Conservation (phyloP, 1,139 yeast species). For the Martiniozyma asiatica region DNA sequence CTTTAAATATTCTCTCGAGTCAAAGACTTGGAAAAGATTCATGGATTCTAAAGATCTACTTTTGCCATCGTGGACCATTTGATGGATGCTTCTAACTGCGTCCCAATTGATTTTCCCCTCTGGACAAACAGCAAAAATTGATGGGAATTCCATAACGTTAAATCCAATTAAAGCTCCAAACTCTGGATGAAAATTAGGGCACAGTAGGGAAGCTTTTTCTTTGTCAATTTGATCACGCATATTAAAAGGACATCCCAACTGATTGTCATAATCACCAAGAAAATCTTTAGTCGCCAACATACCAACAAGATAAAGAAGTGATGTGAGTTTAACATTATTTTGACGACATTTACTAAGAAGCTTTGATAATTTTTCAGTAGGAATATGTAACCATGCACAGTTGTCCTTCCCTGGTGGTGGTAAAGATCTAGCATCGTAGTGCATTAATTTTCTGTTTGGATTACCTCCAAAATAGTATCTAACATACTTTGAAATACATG, state of each 20-base stretch:
- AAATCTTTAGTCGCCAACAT: slow-evolving; percentile 7
- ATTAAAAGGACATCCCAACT: slow-evolving; percentile 10
- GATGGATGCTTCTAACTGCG: slow-evolving; percentile 2
- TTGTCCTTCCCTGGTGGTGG: neutral
- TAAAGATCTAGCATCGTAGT: neutral
- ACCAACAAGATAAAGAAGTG: slow-evolving; percentile 9
- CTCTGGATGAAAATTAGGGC: slow-evolving; percentile 3
- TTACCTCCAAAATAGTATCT: slow-evolving; percentile 4
- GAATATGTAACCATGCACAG: slow-evolving; percentile 1
- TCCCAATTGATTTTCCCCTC: slow-evolving; percentile 7
- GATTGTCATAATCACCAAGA: slow-evolving; percentile 8
- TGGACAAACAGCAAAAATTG: slow-evolving; percentile 4
- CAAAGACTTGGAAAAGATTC: slow-evolving; percentile 1
- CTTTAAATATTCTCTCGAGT: neutral
- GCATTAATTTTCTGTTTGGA: slow-evolving; percentile 4
- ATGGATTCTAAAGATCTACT: slow-evolving; percentile 1
- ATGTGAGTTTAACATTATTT: slow-evolving; percentile 13
- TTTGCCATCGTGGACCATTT: slow-evolving; percentile 3
- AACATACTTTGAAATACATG: slow-evolving; percentile 1
- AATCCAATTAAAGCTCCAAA: slow-evolving; percentile 8
- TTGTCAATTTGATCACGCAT: slow-evolving; percentile 8
- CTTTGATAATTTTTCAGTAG: neutral
- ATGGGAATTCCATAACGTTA: slow-evolving; percentile 4
- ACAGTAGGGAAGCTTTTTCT: slow-evolving; percentile 1
- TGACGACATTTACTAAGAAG: slow-evolving; percentile 1